Conservation (phyloP, 495 filamentous ascomycete genomes). For the Penicillium crystallinum region DNA sequence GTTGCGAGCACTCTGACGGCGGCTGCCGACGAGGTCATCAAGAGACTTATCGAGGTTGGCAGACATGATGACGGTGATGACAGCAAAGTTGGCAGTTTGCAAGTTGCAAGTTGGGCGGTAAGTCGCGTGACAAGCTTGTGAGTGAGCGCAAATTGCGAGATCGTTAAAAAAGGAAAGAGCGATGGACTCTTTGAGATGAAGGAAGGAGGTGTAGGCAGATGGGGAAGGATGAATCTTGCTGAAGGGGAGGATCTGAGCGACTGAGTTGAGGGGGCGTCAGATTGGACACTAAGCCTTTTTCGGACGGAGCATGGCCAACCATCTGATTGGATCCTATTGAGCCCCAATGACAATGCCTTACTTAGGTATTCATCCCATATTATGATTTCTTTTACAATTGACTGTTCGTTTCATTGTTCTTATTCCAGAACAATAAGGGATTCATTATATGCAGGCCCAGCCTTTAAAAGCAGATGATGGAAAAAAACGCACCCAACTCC, state of each 20-base stretch:
- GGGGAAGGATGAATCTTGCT: constrained; percentile 3
- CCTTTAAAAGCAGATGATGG: constrained; percentile 12
- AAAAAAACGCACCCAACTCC: constrained; percentile 16
- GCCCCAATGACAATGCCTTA: not conserved
- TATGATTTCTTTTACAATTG: not conserved
- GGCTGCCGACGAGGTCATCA: constrained; percentile 87
- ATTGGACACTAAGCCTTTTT: constrained; percentile 2
- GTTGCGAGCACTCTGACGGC: constrained; percentile 48
- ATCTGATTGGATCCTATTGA: not conserved
- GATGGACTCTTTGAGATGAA: not conserved
- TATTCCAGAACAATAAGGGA: not conserved
- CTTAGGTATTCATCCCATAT: not conserved
- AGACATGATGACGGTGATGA: constrained; percentile 55
- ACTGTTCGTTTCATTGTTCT: not conserved
- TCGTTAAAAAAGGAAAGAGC: not conserved
- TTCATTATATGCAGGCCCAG: constrained; percentile 20
- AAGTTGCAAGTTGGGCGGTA: constrained; percentile 5
- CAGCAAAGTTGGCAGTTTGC: constrained; percentile 17
- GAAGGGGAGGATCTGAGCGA: constrained; percentile 6
- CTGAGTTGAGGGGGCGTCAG: constrained; percentile 8
- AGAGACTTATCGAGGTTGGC: constrained; percentile 92
- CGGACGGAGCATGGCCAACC: not conserved
- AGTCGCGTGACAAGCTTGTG: constrained; percentile 12
- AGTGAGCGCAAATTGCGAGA: not conserved
- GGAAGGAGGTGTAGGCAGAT: not conserved